phyloP scores from a whole-genome alignment of 768 basidiomycete species.

The Trametes meyenii region DNA sequence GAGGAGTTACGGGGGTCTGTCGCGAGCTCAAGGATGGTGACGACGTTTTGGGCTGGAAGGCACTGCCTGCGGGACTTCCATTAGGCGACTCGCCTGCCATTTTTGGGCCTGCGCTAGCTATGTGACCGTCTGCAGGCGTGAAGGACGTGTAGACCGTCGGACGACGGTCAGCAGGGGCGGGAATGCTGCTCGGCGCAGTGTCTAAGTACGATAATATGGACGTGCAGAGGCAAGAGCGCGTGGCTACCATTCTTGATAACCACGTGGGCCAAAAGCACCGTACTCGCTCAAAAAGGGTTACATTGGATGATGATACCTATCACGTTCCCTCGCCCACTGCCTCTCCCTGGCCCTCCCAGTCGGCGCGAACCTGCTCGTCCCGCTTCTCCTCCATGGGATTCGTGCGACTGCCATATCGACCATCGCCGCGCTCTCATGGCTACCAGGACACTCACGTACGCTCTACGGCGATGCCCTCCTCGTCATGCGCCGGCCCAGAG shows the following conservation, averaged over 20 bases:
- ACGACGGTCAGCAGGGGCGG: conserved; percentile 13
- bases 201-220: conserved; percentile 23
- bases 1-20: conserved; percentile 58
- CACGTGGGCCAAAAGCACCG: conserved; percentile 23
- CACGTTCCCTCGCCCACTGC: conserved; percentile 14
- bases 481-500: not conserved
- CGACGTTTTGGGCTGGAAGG: conserved; percentile 32
- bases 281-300: conserved; percentile 21
- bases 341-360: conserved; percentile 2
- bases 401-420: conserved; percentile 17
- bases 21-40: conserved; percentile 38
- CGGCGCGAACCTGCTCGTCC: not conserved
- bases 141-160: conserved; percentile 14
- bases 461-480: not conserved
- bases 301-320: conserved; percentile 25
- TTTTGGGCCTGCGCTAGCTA: conserved; percentile 5
- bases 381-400: conserved; percentile 10
- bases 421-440: conserved; percentile 19
- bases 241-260: conserved; percentile 26
- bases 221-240: conserved; percentile 25
- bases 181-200: conserved; percentile 19
- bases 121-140: conserved; percentile 15
- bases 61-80: conserved; percentile 26
- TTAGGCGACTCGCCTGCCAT: conserved; percentile 21
- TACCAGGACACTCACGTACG: not conserved